phyloP scores from a whole-genome alignment of 495 filamentous ascomycete species.

The Penicillium simplicissimum region DNA sequence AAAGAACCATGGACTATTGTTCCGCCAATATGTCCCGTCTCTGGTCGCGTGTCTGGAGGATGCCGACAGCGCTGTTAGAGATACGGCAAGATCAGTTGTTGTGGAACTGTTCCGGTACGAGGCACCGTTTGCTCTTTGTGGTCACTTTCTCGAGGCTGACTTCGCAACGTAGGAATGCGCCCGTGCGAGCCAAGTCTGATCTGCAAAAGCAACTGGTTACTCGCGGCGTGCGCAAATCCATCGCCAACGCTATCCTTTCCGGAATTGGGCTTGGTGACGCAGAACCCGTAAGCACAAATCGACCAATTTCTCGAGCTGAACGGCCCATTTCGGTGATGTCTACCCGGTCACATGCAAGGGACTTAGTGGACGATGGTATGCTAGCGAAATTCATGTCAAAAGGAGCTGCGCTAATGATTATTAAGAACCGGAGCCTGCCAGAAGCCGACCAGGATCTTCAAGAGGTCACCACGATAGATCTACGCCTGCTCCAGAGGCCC shows the following conservation, averaged over 20 bases:
- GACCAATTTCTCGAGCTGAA: conserved; percentile 50
- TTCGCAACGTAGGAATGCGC: conserved; percentile 60
- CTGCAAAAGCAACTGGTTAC: conserved; percentile 77
- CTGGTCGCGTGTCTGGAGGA: conserved; percentile 87
- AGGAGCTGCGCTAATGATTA: conserved; percentile 7
- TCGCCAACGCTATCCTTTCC: conserved; percentile 73
- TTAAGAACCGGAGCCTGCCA: conserved; percentile 18
- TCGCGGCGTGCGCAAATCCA: conserved; percentile 79
- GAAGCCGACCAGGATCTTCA: conserved; percentile 22
- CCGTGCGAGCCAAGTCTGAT: conserved; percentile 81
- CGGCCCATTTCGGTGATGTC: conserved; percentile 34
- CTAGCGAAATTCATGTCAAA: background rate
- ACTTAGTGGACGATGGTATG: conserved; percentile 30
- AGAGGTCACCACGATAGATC: conserved; percentile 26
- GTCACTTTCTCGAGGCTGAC: conserved; percentile 13
- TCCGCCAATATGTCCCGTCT: conserved; percentile 76
- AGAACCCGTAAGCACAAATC: conserved; percentile 30
- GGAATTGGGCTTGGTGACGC: conserved; percentile 58
- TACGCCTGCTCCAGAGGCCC: conserved; percentile 22
- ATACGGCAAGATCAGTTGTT: conserved; percentile 75
- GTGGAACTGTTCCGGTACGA: conserved; percentile 81
- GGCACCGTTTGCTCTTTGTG: conserved; percentile 1
- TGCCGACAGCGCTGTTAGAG: conserved; percentile 81
- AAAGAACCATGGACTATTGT: conserved; percentile 70
- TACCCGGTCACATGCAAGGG: conserved; percentile 29